Conservation (phyloP, 2,329 filamentous ascomycete species). For the Cadophora sp. region DNA sequence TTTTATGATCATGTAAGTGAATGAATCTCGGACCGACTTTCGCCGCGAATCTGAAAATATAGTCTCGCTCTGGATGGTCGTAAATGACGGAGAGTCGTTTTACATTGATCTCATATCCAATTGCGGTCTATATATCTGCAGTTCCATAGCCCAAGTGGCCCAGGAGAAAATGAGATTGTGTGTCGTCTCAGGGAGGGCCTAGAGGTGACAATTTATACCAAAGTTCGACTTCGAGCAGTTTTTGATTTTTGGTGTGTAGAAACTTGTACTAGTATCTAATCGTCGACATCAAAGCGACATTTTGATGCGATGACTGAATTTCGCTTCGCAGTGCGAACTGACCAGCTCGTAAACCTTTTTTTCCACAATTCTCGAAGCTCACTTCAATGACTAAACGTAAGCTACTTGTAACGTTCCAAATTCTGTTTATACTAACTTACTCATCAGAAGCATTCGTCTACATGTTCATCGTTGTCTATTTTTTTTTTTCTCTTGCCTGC, state of each 20-base stretch:
- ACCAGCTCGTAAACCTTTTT: too few relatives aligned
- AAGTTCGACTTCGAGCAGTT: neutral
- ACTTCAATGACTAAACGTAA: neutral
- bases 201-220: neutral
- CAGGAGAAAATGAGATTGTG: neutral
- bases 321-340: too few relatives aligned
- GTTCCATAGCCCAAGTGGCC: neutral
- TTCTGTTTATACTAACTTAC: constrained; percentile 16
- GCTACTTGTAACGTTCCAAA: constrained; percentile 11
- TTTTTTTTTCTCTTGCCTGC: neutral
- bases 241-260: neutral
- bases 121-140: neutral
- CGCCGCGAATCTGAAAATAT: neutral
- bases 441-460: constrained; percentile 1
- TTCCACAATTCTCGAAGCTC: neutral
- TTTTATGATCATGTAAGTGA: neutral
- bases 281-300: too few relatives aligned
- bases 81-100: neutral
- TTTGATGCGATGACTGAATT: too few relatives aligned
- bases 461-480: constrained; percentile 9
- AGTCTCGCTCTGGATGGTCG: neutral
- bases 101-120: neutral
- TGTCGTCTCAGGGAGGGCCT: neutral
- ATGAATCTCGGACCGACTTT: neutral
- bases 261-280: too few relatives aligned